Evolutionary conservation across 2,329 filamentous ascomycete species (phyloP).

Genomic region (Verticillium nonalfalfae): DNA sequence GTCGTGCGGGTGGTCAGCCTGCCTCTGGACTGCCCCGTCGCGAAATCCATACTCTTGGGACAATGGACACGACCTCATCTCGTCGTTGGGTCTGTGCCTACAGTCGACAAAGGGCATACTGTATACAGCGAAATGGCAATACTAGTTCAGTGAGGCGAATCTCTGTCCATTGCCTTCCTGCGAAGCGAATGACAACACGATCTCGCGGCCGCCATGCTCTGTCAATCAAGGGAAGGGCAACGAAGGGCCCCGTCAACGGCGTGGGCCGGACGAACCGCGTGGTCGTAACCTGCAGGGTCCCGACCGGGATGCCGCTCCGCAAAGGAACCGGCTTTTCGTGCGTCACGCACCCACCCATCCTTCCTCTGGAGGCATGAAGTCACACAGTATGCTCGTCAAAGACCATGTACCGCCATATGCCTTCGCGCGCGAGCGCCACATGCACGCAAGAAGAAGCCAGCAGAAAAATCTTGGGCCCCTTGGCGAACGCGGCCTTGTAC

Average conservation of each 20-base stretch:
- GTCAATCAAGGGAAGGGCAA: neutral
- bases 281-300: neutral
- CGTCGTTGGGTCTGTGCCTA: no score
- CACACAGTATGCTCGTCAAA: neutral
- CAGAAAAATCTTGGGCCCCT: neutral
- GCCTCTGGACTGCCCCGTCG: no score
- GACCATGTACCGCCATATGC: neutral
- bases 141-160: neutral
- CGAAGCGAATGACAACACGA: neutral
- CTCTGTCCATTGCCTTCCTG: neutral
- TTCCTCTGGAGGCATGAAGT: neutral
- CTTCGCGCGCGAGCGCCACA: neutral
- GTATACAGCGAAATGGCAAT: no score
- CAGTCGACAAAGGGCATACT: no score
- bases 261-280: neutral
- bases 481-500: neutral
- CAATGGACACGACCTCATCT: no score
- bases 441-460: neutral
- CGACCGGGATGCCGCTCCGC: neutral
- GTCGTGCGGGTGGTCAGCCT: neutral
- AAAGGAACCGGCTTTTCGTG: neutral
- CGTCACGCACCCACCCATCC: neutral
- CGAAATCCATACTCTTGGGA: no score
- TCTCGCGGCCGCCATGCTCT: neutral
- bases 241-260: neutral